These are phyloP conservation scores for Wickerhamiella azymoides DNA, from an alignment of 805 yeast genomes.

Conservation along the genomic window DNA sequence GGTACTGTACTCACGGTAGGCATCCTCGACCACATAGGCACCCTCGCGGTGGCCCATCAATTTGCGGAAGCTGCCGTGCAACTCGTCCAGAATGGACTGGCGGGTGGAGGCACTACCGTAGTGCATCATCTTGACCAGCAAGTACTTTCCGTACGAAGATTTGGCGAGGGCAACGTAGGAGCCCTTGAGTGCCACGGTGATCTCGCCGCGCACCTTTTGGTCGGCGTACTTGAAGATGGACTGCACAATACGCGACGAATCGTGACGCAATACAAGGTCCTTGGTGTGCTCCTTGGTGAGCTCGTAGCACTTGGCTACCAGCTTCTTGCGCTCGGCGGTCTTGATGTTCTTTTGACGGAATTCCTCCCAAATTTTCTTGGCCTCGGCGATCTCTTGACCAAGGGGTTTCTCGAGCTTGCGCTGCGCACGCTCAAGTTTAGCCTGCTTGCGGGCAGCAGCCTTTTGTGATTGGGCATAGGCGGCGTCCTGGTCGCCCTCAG, in stretches of 20 bases:
- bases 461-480: slow-evolving; percentile 17
- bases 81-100: slow-evolving; percentile 59
- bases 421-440: slow-evolving; percentile 37
- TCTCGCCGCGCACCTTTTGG: slow-evolving; percentile 60
- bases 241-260: slow-evolving; percentile 91
- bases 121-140: slow-evolving; percentile 75
- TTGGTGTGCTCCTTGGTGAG: slow-evolving; percentile 60
- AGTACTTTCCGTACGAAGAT: slow-evolving; percentile 84
- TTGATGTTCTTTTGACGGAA: slow-evolving; percentile 72
- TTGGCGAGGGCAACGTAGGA: slow-evolving; percentile 72
- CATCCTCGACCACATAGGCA: slow-evolving; percentile 92
- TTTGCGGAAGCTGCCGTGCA: slow-evolving; percentile 83
- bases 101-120: slow-evolving; percentile 80
- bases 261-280: slow-evolving; percentile 87
- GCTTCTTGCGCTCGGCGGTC: slow-evolving; percentile 57
- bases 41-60: slow-evolving; percentile 96
- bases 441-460: slow-evolving; percentile 51
- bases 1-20: slow-evolving; percentile 71
- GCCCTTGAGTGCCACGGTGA: slow-evolving; percentile 58
- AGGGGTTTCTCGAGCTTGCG: slow-evolving; percentile 77
- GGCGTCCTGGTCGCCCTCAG: slow-evolving; percentile 9
- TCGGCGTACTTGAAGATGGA: slow-evolving; percentile 77
- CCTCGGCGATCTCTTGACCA: slow-evolving; percentile 73
- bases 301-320: slow-evolving; percentile 76
- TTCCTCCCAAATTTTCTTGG: slow-evolving; percentile 83